Evolutionary conservation across 768 basidiomycete genomes (phyloP).

Genomic region (Lactarius hengduanensis): DNA sequence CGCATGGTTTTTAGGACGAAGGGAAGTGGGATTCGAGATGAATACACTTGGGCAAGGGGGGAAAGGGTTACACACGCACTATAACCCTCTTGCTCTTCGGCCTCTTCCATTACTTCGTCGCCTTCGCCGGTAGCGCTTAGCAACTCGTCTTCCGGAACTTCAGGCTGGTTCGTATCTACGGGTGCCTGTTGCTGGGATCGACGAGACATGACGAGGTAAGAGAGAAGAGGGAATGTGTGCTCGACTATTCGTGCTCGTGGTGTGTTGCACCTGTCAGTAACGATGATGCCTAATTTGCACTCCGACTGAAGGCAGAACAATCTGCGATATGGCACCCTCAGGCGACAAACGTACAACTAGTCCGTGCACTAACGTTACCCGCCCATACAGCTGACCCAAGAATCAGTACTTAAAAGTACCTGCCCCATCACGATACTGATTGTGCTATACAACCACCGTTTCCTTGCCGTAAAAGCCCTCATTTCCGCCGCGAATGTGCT

Average conservation of each 20-base stretch:
- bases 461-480: constrained; percentile 51
- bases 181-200: constrained; percentile 32
- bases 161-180: constrained; percentile 48
- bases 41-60: constrained; percentile 21
- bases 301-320: constrained; percentile 16
- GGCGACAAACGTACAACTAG: constrained; percentile 48
- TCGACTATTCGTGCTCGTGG: constrained; percentile 1
- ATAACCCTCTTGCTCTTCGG: constrained; percentile 68
- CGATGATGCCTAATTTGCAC: constrained; percentile 19
- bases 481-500: constrained; percentile 90
- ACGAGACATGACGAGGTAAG: constrained; percentile 38
- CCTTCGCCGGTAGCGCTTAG: constrained; percentile 58
- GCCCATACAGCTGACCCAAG: constrained; percentile 65
- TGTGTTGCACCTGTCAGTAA: constrained; percentile 1
- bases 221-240: background rate
- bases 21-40: constrained; percentile 10
- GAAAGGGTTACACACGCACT: constrained; percentile 50
- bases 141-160: constrained; percentile 61
- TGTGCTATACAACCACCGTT: constrained; percentile 61
- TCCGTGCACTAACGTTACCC: constrained; percentile 44
- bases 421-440: constrained; percentile 51
- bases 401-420: constrained; percentile 61
- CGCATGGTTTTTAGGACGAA: constrained; percentile 4
- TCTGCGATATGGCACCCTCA: constrained; percentile 2
- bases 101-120: constrained; percentile 78